Evolutionary conservation across 306 rosid genomes (phyloP), one percentile per base, ranked within the genome.

Genomic region (Quercus cerris): DNA sequence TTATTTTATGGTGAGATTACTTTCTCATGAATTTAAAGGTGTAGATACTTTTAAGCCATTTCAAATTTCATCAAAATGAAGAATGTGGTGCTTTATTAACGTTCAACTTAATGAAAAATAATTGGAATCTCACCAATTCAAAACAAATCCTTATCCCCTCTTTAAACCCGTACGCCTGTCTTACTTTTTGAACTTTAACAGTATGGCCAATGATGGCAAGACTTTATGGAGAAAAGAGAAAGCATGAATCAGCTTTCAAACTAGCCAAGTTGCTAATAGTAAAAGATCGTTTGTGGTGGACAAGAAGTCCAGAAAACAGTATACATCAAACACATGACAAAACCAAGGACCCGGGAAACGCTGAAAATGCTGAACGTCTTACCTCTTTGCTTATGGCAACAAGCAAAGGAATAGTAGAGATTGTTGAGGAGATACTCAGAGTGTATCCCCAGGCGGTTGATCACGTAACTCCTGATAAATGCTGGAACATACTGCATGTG

Each of bases 401-500:
- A 0, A 41, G 56, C 20, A 52, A 2, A 6, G 85, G 87, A 58
- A 58, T 83, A 18, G 2, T 30, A 1, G 77, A 81, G 46, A 81
- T 86, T 2, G 78, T 83, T 4, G 0, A 66, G 0, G 67, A 66
- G 27, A 58, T 27, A 25, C 74, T 77, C 1, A 3, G 1, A 0
- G 70, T 33, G 55, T 19, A 77, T 81, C 87, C 85, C 6, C 54
- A 10, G n/a, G 83, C 81, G 1, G n/a, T 78, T 10, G 59, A 8
- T 17, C 83, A 83, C 22, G 74, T 64, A 0, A 57, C 61, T 13
- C 38, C 38, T 5, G 0, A 20, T 0, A 13, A 61, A 4, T 72
- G 52, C 3, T 77, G 71, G 18, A 83, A 78, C 79, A 74, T 86
- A 41, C n/a, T 86, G 20, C 76, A 83, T 41, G 27, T 71, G 55